Conservation (phyloP, 2,329 filamentous ascomycete genomes). For the Blastomyces parvus region DNA sequence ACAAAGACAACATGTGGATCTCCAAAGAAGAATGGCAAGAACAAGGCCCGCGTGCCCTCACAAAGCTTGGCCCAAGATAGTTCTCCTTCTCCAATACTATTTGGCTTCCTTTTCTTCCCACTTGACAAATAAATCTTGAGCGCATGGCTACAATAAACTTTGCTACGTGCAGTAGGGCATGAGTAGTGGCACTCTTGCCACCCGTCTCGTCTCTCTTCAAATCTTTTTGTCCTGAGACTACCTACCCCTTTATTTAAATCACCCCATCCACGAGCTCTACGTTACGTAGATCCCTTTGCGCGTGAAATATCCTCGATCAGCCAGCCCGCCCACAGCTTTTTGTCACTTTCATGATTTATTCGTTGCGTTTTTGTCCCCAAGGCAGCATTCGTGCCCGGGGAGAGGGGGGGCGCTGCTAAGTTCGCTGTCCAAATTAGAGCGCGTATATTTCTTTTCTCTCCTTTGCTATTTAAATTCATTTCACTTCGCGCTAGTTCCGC, state of each 20-base stretch:
- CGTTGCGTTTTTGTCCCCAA: background rate
- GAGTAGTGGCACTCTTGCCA: background rate
- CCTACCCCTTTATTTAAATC: background rate
- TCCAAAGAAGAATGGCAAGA: constrained; percentile 95
- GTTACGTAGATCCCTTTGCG: background rate
- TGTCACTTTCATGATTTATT: background rate
- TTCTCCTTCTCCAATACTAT: background rate
- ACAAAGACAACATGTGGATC: constrained; percentile 99
- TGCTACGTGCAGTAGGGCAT: background rate
- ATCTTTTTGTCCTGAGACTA: background rate
- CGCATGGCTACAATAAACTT: background rate
- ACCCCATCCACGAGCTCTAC: background rate
- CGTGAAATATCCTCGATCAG: background rate
- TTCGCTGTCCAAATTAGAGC: background rate
- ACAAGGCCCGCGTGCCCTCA: constrained; percentile 70
- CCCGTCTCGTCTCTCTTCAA: background rate
- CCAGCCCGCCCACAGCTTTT: too few species aligned
- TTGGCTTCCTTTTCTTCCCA: background rate
- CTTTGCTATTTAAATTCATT: too few species aligned
- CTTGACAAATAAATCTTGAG: background rate
- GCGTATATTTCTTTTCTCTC: background rate
- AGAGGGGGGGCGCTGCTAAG: background rate
- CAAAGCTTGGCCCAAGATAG: constrained; percentile 87
- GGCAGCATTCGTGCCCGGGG: too few species aligned
- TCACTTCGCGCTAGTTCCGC: too few species aligned